Base-by-base conservation (phyloP, 305 asterid species). In the Fraxinus nigra region DNA sequence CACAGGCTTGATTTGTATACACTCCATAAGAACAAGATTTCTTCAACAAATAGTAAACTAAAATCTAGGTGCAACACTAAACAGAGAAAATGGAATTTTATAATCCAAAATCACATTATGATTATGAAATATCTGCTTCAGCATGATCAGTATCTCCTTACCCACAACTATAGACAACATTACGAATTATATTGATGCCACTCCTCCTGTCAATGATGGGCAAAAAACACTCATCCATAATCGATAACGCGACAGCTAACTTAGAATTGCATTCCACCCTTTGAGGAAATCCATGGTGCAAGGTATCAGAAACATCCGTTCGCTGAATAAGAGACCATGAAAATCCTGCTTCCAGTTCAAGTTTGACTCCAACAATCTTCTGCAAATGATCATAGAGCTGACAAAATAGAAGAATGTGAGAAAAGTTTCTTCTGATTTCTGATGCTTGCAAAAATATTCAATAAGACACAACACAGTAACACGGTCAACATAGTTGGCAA, bases 91-190 rank as follows among this genome's bases (percentile, higher is more conserved):
- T 16, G 67, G 48, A 72, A 78, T 78, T 4, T 72, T 67, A 24
- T 3, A 59, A 63, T 35, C 67, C 54, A 13, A 63, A 80, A 59
- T 78, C 77, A 37, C 54, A 81, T 79, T 74, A 79, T 73, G 67
- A 56, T 56, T 56, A 56, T 56, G 33, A 20, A 72, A 35, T 37
- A 46, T 59, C 32, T 38, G 72, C 82, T 72, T 37, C 65, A 43
- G 81, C 79, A 72, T 26, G 75, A 83, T 37, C 13, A 83, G 43
- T 40, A 81, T 84, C 76, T 78, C 84, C 97, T 93, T 85, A 97
- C 99, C 98, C 94, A 80, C 97, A 92, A 87, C 92, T 97, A 81
- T 93, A 95, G 72, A 93, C 90, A 82, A 91, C 96, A 78, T 90
- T 97, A 65, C 87, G 95, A 63, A 91, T 87, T 78, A 93, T 85